Evolutionary conservation across 2,329 filamentous ascomycete genomes (phyloP).

Genomic region (Chrysosporium queenslandicum): DNA sequence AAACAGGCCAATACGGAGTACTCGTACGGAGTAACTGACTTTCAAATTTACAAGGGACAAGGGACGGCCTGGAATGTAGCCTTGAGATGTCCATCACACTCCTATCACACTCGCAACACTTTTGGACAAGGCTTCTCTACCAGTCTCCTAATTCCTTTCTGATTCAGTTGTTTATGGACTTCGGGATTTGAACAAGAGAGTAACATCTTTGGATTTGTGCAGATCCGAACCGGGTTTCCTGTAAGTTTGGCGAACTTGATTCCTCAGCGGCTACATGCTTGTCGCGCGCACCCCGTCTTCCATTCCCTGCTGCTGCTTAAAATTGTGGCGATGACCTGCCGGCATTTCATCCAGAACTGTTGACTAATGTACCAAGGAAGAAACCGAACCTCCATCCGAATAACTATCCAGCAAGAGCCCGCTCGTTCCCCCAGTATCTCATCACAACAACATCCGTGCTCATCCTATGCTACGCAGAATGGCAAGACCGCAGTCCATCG

Average conservation of each 20-base stretch:
- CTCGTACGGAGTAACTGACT: not conserved
- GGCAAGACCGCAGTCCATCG: slow-evolving; percentile 35
- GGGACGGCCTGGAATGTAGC: not conserved
- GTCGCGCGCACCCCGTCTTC: not conserved
- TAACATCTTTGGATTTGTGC: not conserved
- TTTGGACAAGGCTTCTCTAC: too few relatives aligned
- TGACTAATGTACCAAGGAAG: not conserved
- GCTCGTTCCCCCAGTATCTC: not conserved
- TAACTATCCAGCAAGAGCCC: too few relatives aligned
- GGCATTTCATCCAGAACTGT: not conserved
- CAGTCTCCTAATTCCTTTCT: too few relatives aligned
- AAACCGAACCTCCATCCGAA: not conserved
- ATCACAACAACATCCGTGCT: not conserved
- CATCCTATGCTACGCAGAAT: slow-evolving; percentile 24
- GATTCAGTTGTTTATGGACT: not conserved
- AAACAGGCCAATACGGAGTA: too few relatives aligned
- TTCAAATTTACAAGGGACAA: not conserved
- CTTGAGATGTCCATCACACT: not conserved
- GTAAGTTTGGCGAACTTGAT: not conserved
- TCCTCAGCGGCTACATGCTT: not conserved
- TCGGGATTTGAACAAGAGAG: too few relatives aligned
- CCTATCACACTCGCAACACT: too few relatives aligned
- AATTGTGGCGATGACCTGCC: not conserved
- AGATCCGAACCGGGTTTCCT: not conserved
- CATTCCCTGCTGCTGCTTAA: not conserved